Evolutionary conservation across 2,329 filamentous ascomycete genomes (phyloP).

Genomic region (Microcera coccophila): DNA sequence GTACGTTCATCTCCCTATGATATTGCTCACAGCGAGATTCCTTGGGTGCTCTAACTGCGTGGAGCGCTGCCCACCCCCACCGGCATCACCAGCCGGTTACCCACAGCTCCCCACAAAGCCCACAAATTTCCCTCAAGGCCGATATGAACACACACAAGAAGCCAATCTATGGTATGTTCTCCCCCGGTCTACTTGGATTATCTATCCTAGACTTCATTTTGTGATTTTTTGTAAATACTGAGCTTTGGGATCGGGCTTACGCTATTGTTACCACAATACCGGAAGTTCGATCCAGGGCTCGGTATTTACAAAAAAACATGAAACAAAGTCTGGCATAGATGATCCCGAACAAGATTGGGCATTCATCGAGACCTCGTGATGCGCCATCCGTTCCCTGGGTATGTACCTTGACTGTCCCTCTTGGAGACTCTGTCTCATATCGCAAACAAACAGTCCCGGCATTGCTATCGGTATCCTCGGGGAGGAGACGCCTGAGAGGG

Average conservation of each 20-base stretch:
- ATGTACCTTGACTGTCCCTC: not conserved
- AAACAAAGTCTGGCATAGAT: too few species aligned
- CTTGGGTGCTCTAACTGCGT: not conserved
- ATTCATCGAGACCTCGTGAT: constrained; percentile 17
- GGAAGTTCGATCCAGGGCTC: too few species aligned
- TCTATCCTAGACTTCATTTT: constrained; percentile 13
- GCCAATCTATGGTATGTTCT: constrained; percentile 60
- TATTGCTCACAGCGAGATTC: not conserved
- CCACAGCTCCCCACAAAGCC: not conserved
- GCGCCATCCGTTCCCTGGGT: constrained; percentile 18
- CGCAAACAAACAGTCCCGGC: constrained; percentile 40
- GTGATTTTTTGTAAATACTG: too few species aligned
- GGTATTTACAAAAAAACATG: too few species aligned
- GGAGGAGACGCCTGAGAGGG: constrained; percentile 74
- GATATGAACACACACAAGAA: not conserved
- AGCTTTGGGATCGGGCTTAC: too few species aligned
- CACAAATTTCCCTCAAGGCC: not conserved
- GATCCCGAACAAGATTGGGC: constrained; percentile 25
- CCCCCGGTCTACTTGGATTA: constrained; percentile 3
- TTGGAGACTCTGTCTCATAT: not conserved
- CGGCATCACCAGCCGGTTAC: not conserved
- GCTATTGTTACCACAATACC: too few species aligned
- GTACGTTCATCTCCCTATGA: not conserved
- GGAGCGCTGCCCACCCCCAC: not conserved
- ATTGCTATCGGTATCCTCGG: constrained; percentile 79